Evolutionary conservation across 1,139 yeast species (phyloP).

Genomic region (Kodamaea ohmeri): DNA sequence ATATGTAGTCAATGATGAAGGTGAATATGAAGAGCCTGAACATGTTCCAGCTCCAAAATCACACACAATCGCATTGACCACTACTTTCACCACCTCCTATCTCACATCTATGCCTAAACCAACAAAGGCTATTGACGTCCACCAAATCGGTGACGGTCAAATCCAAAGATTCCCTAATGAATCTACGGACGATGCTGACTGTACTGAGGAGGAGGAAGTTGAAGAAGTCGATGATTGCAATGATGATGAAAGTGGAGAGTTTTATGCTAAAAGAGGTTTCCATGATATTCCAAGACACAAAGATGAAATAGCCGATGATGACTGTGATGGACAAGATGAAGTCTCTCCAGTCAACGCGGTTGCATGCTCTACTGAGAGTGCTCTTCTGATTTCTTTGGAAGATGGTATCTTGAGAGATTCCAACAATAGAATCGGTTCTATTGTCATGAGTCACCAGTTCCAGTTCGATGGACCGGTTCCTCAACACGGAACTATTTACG

Average conservation of each 20-base stretch:
- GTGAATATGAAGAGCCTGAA: constrained; percentile 15
- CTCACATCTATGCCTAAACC: constrained; percentile 27
- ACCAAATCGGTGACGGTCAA: constrained; percentile 35
- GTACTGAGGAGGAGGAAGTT: neutral
- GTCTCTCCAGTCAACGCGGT: constrained; percentile 31
- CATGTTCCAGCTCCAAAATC: constrained; percentile 17
- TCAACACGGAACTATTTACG: constrained; percentile 40
- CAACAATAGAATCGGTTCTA: constrained; percentile 38
- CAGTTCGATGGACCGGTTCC: constrained; percentile 49
- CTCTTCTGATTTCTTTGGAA: constrained; percentile 31
- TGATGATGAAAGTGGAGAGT: constrained; percentile 3
- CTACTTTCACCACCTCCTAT: constrained; percentile 14
- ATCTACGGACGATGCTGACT: neutral
- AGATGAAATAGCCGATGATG: constrained; percentile 3
- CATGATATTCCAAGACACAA: neutral
- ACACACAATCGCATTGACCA: constrained; percentile 20
- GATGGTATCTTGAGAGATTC: constrained; percentile 38
- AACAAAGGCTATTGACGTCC: constrained; percentile 23
- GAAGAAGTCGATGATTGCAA: neutral
- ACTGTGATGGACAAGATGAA: neutral
- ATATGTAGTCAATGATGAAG: constrained; percentile 19
- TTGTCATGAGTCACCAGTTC: constrained; percentile 42
- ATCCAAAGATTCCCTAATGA: constrained; percentile 20
- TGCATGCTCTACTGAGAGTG: constrained; percentile 32
- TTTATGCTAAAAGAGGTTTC: constrained; percentile 2